Base-by-base conservation (phyloP, 805 yeast genomes). In the Candida germanica region DNA sequence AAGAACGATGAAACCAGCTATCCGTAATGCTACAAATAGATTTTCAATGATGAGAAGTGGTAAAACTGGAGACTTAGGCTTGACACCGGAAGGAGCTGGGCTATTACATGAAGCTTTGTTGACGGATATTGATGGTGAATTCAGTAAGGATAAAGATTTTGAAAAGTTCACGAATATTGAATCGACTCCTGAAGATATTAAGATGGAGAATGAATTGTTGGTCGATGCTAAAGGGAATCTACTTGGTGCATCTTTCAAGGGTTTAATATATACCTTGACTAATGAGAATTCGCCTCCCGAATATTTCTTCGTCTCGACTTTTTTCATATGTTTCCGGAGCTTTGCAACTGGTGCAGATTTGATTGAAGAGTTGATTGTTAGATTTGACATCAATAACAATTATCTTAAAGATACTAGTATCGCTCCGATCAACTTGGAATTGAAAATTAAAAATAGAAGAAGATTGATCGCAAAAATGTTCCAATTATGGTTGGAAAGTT, bases 401-500 rank as follows among this genome's bases (percentile, higher is more conserved):
- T 59, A 54, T 26, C 34, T 47, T 13, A 42, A 33, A 14, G 38
- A 40, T 4, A 30, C 36, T 7, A 24, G 28, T 1, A 59, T 60
- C 24, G 26, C 33, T 3, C 26, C 26, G 2, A 43, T 53, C 4
- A 53, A 56, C 40, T 36, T 40, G 23, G 66, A 62, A 31, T 53
- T 64, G 7, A 56, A 49, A 44, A 44, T 77, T 26, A 78, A 74
- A 49, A 79, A 71, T 44, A 71, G 93, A 54, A 66, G 91, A 51
- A 76, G 78, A 42, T 59, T 83, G 31, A 79, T 87, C 26, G 77
- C 82, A 46, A 77, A 75, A 45, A 69, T 83, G 56, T 76, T 88
- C 53, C 84, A 79, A 54, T 65, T 77, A 23, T 91, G 98, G 98
- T 62, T 91, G 57, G 95, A 87, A 57, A 81, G 93, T 34, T 88